Evolutionary conservation across 257 asterid genomes (phyloP).

Genomic region (Nicotiana sylvestris): DNA sequence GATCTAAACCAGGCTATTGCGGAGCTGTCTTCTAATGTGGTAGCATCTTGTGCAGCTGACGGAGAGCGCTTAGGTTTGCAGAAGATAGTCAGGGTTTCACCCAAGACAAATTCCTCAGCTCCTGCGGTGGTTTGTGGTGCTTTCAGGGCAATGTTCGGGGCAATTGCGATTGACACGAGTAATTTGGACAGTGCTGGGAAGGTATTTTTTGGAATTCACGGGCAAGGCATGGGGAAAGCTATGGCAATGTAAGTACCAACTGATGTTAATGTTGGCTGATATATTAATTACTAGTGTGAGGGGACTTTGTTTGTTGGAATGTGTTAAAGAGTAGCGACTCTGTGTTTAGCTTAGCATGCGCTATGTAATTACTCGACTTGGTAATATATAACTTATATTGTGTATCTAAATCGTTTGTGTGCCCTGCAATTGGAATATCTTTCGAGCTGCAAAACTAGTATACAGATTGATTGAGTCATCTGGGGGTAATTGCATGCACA

Average conservation of each 20-base stretch:
- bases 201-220: conserved; percentile 32
- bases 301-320: background rate
- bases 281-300: background rate
- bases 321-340: background rate
- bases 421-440: background rate
- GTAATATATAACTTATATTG: background rate
- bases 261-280: background rate
- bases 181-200: conserved; percentile 47
- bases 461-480: background rate
- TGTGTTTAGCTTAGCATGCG: background rate
- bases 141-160: conserved; percentile 69
- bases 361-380: background rate
- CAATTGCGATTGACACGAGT: conserved; percentile 55
- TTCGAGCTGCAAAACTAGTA: background rate
- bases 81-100: conserved; percentile 61
- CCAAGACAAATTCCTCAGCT: conserved; percentile 46
- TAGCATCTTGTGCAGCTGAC: conserved; percentile 44
- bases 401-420: background rate
- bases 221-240: conserved; percentile 19
- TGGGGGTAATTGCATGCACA: background rate
- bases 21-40: conserved; percentile 42
- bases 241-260: conserved; percentile 35
- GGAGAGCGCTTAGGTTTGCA: conserved; percentile 56
- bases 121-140: conserved; percentile 78
- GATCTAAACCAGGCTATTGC: conserved; percentile 45